Evolutionary conservation across 768 basidiomycete species (phyloP).

Genomic region (Tremella mesenterica): DNA sequence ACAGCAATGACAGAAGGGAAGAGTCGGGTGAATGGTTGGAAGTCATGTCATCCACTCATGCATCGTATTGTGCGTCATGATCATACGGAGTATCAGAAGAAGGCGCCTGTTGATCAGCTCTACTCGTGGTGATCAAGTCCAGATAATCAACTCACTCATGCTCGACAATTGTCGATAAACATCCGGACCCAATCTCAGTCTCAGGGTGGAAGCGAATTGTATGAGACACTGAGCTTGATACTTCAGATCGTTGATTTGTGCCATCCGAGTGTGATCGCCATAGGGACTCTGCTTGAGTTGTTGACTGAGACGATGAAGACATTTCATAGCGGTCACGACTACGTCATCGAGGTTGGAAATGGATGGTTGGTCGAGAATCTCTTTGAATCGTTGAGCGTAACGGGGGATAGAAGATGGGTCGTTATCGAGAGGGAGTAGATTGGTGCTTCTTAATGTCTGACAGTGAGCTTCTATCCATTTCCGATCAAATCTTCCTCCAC

Average conservation of each 20-base stretch:
- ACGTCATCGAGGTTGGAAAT: constrained; percentile 84
- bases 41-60: too few relatives aligned
- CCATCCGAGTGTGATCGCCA: constrained; percentile 54
- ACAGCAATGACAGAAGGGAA: too few relatives aligned
- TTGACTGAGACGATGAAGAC: constrained; percentile 71
- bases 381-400: constrained; percentile 79
- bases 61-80: too few relatives aligned
- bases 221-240: constrained; percentile 12
- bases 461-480: too few relatives aligned
- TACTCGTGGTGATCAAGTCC: background rate
- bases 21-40: too few relatives aligned
- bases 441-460: constrained; percentile 80
- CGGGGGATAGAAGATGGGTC: constrained; percentile 78
- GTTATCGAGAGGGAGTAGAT: constrained; percentile 74
- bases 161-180: constrained; percentile 19
- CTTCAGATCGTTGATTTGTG: constrained; percentile 58
- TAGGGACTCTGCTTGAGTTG: constrained; percentile 62
- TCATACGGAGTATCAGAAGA: too few relatives aligned
- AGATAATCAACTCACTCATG: constrained; percentile 19
- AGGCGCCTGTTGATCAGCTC: constrained; percentile 7
- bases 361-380: constrained; percentile 64
- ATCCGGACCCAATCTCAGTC: constrained; percentile 29
- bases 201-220: constrained; percentile 30
- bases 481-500: too few relatives aligned
- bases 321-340: constrained; percentile 84